Evolutionary conservation across 202 grass and related monocot genomes (phyloP).

Genomic region (Panicum hallii): DNA sequence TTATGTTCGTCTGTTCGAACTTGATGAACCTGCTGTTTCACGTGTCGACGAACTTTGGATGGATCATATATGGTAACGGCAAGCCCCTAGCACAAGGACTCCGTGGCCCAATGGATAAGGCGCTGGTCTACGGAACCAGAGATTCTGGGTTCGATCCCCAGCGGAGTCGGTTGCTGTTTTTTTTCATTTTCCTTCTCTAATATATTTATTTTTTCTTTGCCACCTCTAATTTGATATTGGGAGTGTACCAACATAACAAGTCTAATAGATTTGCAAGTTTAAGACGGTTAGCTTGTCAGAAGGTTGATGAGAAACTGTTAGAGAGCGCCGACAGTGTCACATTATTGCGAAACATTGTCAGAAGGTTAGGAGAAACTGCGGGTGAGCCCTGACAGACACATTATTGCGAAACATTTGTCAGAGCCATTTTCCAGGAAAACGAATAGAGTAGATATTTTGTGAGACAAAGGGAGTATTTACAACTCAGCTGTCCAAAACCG

Average conservation of each 20-base stretch:
- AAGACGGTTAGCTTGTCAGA: too few species aligned
- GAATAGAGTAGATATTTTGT: background rate
- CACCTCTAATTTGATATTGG: too few species aligned
- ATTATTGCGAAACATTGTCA: too few species aligned
- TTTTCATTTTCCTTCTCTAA: background rate
- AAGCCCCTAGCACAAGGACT: background rate
- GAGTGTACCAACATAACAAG: too few species aligned
- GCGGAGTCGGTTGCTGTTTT: conserved; percentile 53
- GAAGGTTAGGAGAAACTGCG: background rate
- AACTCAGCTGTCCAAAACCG: background rate
- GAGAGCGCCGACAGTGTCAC: too few species aligned
- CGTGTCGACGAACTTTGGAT: too few species aligned
- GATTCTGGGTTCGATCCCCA: conserved; percentile 97
- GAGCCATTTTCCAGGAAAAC: background rate
- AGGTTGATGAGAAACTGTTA: too few species aligned
- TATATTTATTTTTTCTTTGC: too few species aligned
- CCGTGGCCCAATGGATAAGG: conserved; percentile 96
- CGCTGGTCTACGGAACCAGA: conserved; percentile 97
- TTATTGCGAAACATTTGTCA: background rate
- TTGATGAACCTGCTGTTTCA: background rate
- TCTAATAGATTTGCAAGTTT: too few species aligned
- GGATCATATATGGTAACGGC: too few species aligned
- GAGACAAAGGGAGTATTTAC: background rate
- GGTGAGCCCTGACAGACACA: background rate
- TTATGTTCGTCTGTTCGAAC: background rate